A percentile compares a stretch with the other conserved stretches of the same genome.
Evolutionary conservation across 106 monocot genomes (phyloP).

Genomic region (Platanthera zijinensis): DNA sequence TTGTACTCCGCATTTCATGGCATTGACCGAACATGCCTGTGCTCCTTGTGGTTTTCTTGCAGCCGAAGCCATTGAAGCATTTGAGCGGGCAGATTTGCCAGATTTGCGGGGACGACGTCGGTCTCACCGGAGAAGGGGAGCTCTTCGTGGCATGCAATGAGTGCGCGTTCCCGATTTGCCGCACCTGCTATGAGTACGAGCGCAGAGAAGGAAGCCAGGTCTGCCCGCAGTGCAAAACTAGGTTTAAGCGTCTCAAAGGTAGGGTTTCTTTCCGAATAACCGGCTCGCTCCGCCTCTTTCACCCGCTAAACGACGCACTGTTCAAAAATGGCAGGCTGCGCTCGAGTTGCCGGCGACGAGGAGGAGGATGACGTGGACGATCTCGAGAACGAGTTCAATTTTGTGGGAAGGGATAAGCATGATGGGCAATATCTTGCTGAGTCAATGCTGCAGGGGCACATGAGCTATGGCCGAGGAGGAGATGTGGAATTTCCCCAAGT

Average conservation of each 20-base stretch:
- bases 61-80: constrained; percentile 74
- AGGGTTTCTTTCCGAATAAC: not conserved
- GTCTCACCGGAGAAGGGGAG: constrained; percentile 68
- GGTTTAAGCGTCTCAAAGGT: constrained; percentile 94
- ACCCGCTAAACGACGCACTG: not conserved
- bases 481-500: constrained; percentile 42
- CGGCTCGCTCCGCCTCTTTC: not conserved
- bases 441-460: constrained; percentile 75
- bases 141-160: constrained; percentile 95
- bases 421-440: constrained; percentile 56
- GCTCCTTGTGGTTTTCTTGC: constrained; percentile 12
- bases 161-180: constrained; percentile 86
- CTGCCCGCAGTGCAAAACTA: constrained; percentile 96
- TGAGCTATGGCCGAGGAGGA: constrained; percentile 87
- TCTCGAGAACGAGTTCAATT: constrained; percentile 89
- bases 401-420: constrained; percentile 26
- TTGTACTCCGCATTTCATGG: not conserved
- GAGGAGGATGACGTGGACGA: constrained; percentile 90
- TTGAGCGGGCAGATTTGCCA: constrained; percentile 84
- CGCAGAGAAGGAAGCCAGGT: constrained; percentile 82
- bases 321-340: constrained; percentile 39
- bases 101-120: constrained; percentile 97
- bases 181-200: constrained; percentile 88
- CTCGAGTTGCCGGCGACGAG: constrained; percentile 82
- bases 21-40: not conserved